Evolutionary conservation across 805 yeast species (phyloP), one percentile per base, ranked within the genome.

Genomic region (Yamadazyma scolyti): DNA sequence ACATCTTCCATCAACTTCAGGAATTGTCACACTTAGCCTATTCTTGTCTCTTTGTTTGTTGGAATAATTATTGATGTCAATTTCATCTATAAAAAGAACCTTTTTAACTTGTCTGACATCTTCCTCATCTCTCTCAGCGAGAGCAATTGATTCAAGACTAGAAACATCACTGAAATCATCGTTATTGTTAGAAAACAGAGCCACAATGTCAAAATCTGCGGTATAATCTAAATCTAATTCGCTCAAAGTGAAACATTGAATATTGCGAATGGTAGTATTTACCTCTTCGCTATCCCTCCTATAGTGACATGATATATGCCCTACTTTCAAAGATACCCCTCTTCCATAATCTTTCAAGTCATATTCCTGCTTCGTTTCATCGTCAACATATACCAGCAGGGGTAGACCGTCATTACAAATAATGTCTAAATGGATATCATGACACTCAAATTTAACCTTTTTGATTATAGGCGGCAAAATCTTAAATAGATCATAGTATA

Each of bases 391-490:
- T 2, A 38, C 33, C 29, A 57, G 58, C 30, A 52, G 47, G 1
- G 72, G 72, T 11, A 66, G 44, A 6, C 58, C 58, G 32, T 65
- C 71, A 30, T 62, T 63, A 38, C 71, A 65, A 9, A 60, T 48
- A 4, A 66, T 49, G 26, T 60, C 61, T 2, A 57, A 48, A 39
- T 56, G 60, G 10, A 63, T 21, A 19, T 46, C 39, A 3, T 52
- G 30, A 6, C 58, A 39, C n/a, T 46, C 46, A 11, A 60, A 22
- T 35, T 50, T 53, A 17, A 65, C 33, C 4, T 54, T 39, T 5
- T 48, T 38, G 6, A 66, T 23, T 11, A 48, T 33, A 0, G 43
- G 29, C 0, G 72, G 71, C 3, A 65, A 33, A 0, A 61, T 3
- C 21, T 49, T 43, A 25, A 62, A 62, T 10, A 65, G 25, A n/a